Evolutionary conservation across 1,284 basidiomycete genomes (phyloP), one percentile per base, ranked within the genome.

Genomic region (Singerocomus inundabilis): DNA sequence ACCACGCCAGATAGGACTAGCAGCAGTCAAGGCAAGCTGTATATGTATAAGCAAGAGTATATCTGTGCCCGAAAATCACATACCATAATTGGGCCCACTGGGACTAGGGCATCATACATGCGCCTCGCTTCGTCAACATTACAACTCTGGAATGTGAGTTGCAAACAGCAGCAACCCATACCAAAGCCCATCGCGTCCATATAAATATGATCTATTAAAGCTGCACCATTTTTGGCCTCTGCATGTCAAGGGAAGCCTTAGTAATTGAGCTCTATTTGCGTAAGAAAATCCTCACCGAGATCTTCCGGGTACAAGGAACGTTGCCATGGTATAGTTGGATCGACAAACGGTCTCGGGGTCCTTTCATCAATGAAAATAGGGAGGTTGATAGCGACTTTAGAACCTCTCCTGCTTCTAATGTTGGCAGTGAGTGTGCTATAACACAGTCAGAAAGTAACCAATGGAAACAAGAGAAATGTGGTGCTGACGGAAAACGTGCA

Each of bases 101-200:
- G 97, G 18, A 97, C 85, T 40, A 99, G 77, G 24, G 91, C 91
- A 68, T 99, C 97, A 68, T 99, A 99, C 66, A 98, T 82, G 44
- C 88, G 78, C 59, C 93, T 80, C 6, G 97, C 96, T 69, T 99
- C 94, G 36, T 81, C 77, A 26, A 99, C 85, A 69, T 93, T 93
- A 70, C 91, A 96, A 0, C 94, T 90, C 70, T 99, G 97, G 75
- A 99, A 98, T 4, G 97, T 99, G 57, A 99, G 80, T 66, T 99
- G 97, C 44, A 99, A 75, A 71, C 97, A 99, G 65, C 93, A 97
- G 64, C 96, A 98, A 4, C 97, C 97, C 96, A 98, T 99, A 38
- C 97, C 97, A 69, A 99, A 99, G 24, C 95, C 96, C 97, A 98
- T 98, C 2, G 97, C 95, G 70, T 99, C 97, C 79, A 99, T 84